phyloP scores from a whole-genome alignment of 495 filamentous ascomycete species.

The Penicillium tannophilum region DNA sequence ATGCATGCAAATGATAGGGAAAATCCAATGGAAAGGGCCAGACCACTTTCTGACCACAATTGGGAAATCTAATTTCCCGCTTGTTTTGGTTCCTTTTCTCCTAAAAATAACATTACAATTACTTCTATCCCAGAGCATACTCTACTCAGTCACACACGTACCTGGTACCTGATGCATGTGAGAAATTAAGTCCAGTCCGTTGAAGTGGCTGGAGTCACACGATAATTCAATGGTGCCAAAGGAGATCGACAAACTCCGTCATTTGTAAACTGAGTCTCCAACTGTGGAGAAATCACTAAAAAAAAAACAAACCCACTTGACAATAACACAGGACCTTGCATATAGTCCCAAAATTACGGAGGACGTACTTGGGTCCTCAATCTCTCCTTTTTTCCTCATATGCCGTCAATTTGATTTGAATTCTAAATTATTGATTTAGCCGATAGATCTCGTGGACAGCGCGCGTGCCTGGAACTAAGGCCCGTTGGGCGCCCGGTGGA shows the following conservation, averaged over 20 bases:
- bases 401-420: too few relatives aligned
- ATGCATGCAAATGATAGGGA: neutral
- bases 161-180: conserved; percentile 24
- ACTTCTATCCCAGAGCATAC: too few relatives aligned
- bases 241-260: neutral
- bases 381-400: too few relatives aligned
- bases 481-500: conserved; percentile 32
- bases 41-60: neutral
- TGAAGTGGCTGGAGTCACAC: neutral
- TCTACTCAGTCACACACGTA: conserved; percentile 12
- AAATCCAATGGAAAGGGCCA: conserved; percentile 9
- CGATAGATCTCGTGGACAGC: conserved; percentile 19
- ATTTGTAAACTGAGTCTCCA: neutral
- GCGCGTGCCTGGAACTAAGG: conserved; percentile 23
- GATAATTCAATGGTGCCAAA: neutral
- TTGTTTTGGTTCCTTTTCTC: conserved; percentile 7
- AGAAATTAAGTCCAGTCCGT: conserved; percentile 2
- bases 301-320: too few relatives aligned
- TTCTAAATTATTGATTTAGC: neutral
- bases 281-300: neutral
- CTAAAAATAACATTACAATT: conserved; percentile 17
- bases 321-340: too few relatives aligned
- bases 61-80: conserved; percentile 1
- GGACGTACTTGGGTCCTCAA: too few relatives aligned
- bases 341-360: too few relatives aligned